Base-by-base conservation (phyloP, 768 basidiomycete species). In the Podaxis rugospora region DNA sequence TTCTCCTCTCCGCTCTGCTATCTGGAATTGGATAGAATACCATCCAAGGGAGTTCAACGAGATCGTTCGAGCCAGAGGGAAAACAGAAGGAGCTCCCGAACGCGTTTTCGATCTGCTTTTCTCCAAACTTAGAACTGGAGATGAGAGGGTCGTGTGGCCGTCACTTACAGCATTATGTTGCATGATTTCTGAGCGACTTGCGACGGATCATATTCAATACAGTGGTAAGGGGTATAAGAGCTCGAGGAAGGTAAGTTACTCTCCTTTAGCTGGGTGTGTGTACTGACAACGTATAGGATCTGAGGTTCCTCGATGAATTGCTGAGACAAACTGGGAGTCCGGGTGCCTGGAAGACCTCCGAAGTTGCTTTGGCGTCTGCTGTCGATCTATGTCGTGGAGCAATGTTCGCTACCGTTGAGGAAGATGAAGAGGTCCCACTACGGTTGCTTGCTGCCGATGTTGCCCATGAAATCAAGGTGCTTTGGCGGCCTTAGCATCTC, bases 1-100 rank as follows among this genome's bases (percentile, higher is more conserved):
- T 0, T 76, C 83, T 27, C 84, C 89, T 27, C 79, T 96, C 37
- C 84, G 92, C 21, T 79, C 82, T 28, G 92, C 91, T 1, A 77
- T 96, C 27, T 95, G 94, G 93, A 93, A 89, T 64, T 96, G 93
- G 93, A 86, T 95, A 35, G 86, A 89, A 32, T 76, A 83, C 23
- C 90, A 88, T 67, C 88, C 92, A 0, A 74, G 77, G 4, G 92
- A 97, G 69, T 96, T 87, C 70, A 87, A 88, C 56, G 87, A 92
- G 5, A 80, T 84, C 4, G 79, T 93, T 39, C 78, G 81, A 9
- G 76, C 79, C 2, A 80, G 87, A 49, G 84, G 87, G 28, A 80
- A 76, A 50, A 76, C 91, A 11, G 95, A 96, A 61, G 92, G 90
- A 46, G 85, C 87, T 0, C 88, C 93, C 0, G 93, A 97, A 69